A percentile compares a stretch with the other conserved stretches of the same genome.
Evolutionary conservation across 1,139 yeast genomes (phyloP).

Genomic region (Hansenula anomala): DNA sequence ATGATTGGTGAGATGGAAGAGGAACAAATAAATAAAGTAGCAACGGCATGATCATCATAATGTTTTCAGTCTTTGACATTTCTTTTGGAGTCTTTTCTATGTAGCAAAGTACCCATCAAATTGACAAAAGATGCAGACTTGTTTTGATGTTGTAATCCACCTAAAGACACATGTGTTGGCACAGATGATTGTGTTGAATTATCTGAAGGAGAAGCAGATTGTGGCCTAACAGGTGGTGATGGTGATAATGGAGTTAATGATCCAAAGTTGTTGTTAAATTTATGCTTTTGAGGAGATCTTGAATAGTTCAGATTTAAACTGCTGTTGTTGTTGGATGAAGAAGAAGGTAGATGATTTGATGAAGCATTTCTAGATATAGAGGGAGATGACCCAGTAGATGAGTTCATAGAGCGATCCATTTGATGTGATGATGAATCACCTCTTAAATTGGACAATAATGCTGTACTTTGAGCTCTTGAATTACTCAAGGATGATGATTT

Average conservation of each 20-base stretch:
- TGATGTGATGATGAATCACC: constrained; percentile 11
- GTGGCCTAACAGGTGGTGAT: constrained; percentile 2
- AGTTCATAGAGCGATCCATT: constrained; percentile 6
- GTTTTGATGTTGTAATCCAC: constrained; percentile 1
- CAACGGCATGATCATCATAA: too few species aligned
- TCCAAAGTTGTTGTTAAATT: constrained; percentile 6
- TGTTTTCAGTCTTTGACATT: background rate
- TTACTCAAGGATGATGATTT: constrained; percentile 21
- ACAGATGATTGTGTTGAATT: background rate
- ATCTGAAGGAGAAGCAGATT: constrained; percentile 4
- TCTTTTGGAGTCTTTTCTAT: constrained; percentile 17
- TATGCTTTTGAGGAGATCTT: constrained; percentile 11
- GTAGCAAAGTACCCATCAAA: constrained; percentile 19
- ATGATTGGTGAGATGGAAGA: too few species aligned
- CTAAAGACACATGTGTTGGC: background rate
- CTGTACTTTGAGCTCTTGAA: constrained; percentile 22
- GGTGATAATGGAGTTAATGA: constrained; percentile 16
- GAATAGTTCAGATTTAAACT: background rate
- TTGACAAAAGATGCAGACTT: constrained; percentile 21
- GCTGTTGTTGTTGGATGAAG: background rate
- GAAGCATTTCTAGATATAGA: constrained; percentile 17
- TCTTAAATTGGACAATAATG: constrained; percentile 17
- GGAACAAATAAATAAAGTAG: too few species aligned
- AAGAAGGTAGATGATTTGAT: constrained; percentile 6
- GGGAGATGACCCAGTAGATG: constrained; percentile 15